Percentiles rank a stretch among this genome's conserved stretches.
Evolutionary conservation across 441 rosid species (phyloP).

Genomic region (Erodium trifolium): DNA sequence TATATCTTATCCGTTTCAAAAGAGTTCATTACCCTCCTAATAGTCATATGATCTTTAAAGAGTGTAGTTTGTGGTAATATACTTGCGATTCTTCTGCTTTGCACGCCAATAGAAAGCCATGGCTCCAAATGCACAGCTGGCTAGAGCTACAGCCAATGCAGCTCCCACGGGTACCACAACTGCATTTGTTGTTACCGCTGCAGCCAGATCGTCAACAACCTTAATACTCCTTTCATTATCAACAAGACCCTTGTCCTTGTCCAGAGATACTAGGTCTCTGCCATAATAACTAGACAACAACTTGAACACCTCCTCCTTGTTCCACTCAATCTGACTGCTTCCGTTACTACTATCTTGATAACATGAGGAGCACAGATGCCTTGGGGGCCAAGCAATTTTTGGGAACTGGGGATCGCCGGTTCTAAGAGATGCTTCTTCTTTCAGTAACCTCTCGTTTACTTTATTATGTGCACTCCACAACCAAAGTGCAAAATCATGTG

Average conservation of each 20-base stretch:
- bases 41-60: conserved; percentile 42
- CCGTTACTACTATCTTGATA: conserved; percentile 33
- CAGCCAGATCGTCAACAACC: conserved; percentile 44
- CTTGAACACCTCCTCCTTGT: conserved; percentile 53
- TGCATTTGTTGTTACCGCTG: conserved; percentile 47
- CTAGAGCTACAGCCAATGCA: conserved; percentile 86
- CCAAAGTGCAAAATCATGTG: conserved; percentile 82
- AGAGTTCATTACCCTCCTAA: too few species aligned
- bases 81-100: conserved; percentile 94
- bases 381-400: conserved; percentile 84
- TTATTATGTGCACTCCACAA: conserved; percentile 81
- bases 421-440: conserved; percentile 66
- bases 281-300: conserved; percentile 70
- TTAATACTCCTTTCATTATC: conserved; percentile 29
- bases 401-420: conserved; percentile 88
- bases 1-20: too few species aligned
- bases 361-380: conserved; percentile 75
- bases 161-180: conserved; percentile 89
- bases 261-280: conserved; percentile 45
- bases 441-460: conserved; percentile 72
- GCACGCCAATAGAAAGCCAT: conserved; percentile 98
- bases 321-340: conserved; percentile 41
- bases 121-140: conserved; percentile 95
- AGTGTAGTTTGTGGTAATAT: conserved; percentile 59
- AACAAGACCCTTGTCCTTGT: conserved; percentile 45